Conservation (phyloP, 2,329 filamentous ascomycete genomes). For the Hypoxylon sp. region DNA sequence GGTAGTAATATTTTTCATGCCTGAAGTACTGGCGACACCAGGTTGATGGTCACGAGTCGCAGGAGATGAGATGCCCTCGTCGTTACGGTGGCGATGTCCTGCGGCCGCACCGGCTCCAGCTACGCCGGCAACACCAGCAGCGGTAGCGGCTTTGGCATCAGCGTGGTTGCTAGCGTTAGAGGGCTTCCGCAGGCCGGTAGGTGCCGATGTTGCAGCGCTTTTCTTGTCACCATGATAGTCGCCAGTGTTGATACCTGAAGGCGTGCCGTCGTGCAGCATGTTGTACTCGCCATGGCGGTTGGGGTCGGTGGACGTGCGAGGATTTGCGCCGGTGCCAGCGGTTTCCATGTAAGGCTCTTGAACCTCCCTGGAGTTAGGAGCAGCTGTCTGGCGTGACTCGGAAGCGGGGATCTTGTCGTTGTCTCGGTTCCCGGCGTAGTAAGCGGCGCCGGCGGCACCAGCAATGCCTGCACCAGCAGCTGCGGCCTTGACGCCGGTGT, state of each 20-base stretch:
- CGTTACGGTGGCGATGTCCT: conserved; percentile 1
- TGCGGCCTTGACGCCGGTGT: conserved; percentile 25
- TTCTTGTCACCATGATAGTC: conserved; percentile 1
- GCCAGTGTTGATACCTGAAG: conserved; percentile 9
- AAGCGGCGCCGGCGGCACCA: conserved; percentile 16
- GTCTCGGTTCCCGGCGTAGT: conserved; percentile 14
- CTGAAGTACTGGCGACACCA: neutral
- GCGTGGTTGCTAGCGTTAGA: conserved; percentile 2
- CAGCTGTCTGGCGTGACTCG: neutral
- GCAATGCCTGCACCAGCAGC: conserved; percentile 25
- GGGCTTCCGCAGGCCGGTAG: neutral
- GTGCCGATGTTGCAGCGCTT: neutral
- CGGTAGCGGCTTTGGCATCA: conserved; percentile 16
- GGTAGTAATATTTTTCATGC: neutral
- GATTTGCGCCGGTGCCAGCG: neutral
- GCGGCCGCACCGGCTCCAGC: conserved; percentile 19
- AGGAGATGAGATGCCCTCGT: neutral
- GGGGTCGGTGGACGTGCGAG: neutral
- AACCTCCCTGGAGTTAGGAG: neutral
- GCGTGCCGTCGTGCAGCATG: conserved; percentile 1
- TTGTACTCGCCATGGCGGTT: conserved; percentile 7
- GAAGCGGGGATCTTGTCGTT: conserved; percentile 7
- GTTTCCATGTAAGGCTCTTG: conserved; percentile 14
- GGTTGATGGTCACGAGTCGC: conserved; percentile 1
- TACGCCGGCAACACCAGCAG: conserved; percentile 21